A percentile compares a stretch with the other conserved stretches of the same genome.
Conservation (phyloP, 192 early-diverging fungal species). For the Nowakowskiella sp. region DNA sequence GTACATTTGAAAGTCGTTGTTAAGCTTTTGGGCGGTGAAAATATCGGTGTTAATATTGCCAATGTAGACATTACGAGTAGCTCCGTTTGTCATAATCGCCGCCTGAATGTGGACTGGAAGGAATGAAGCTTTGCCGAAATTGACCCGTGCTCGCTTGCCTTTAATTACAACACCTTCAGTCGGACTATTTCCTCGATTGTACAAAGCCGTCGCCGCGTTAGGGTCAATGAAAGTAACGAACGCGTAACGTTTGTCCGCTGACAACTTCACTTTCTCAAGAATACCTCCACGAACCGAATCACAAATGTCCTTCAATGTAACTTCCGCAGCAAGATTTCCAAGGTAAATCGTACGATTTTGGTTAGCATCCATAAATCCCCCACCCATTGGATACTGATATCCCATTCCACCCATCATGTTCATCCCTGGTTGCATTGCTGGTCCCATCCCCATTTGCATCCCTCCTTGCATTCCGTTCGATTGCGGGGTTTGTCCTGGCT, state of each 20-base stretch:
- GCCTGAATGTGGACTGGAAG: conserved; percentile 35
- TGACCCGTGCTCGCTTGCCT: conserved; percentile 65
- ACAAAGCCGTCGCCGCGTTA: conserved; percentile 52
- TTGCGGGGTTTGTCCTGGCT: conserved; percentile 1
- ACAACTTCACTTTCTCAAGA: conserved; percentile 66
- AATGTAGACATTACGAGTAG: conserved; percentile 76
- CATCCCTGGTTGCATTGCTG: background rate
- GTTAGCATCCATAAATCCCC: conserved; percentile 1
- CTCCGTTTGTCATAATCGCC: conserved; percentile 52
- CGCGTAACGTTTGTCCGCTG: conserved; percentile 68
- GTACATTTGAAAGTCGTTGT: conserved; percentile 67
- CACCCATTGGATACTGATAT: too few species aligned
- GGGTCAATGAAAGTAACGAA: conserved; percentile 83
- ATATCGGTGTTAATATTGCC: conserved; percentile 58
- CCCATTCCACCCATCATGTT: conserved; percentile 3
- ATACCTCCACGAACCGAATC: conserved; percentile 81
- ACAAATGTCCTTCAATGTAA: conserved; percentile 72
- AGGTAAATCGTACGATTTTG: conserved; percentile 79
- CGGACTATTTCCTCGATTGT: conserved; percentile 43
- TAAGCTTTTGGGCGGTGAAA: conserved; percentile 61
- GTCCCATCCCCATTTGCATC: conserved; percentile 12
- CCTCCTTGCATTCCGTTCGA: conserved; percentile 4
- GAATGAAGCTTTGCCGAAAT: conserved; percentile 70
- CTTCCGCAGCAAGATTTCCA: conserved; percentile 68
- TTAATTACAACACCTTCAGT: conserved; percentile 60